Evolutionary conservation across 176 grass and related monocot species (phyloP).

Genomic region (Dactylis glomerata): DNA sequence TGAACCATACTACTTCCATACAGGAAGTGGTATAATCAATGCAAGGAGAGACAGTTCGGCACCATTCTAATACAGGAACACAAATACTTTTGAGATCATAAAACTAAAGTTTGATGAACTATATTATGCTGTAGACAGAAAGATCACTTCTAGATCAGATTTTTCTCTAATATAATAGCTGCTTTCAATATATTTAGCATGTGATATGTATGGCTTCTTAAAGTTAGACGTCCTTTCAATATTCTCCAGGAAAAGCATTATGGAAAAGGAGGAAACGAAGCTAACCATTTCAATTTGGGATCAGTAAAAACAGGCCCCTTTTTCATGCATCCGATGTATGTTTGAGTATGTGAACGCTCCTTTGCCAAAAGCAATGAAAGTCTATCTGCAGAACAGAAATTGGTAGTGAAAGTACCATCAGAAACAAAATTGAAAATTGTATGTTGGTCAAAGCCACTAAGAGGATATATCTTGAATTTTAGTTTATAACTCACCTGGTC

Average conservation of each 20-base stretch:
- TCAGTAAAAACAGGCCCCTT: slow-evolving; percentile 99
- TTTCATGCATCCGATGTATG: slow-evolving; percentile 99
- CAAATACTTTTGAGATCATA: background rate
- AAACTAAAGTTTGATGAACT: background rate
- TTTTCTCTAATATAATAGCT: background rate
- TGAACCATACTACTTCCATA: background rate
- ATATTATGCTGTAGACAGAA: background rate
- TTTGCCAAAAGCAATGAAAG: slow-evolving; percentile 94
- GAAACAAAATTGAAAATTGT: no score
- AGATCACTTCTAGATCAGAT: background rate
- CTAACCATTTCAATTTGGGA: slow-evolving; percentile 94
- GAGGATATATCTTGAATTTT: slow-evolving; percentile 2
- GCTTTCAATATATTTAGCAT: slow-evolving; percentile 6
- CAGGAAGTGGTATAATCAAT: background rate
- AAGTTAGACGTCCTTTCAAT: background rate
- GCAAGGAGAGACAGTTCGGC: background rate
- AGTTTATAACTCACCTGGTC: slow-evolving; percentile 61
- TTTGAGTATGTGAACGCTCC: slow-evolving; percentile 78
- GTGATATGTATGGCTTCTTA: background rate
- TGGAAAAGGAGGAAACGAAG: background rate
- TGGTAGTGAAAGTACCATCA: slow-evolving; percentile 10
- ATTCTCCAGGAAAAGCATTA: slow-evolving; percentile 5
- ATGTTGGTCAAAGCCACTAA: background rate
- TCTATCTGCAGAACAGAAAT: slow-evolving; percentile 61
- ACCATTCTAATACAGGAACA: background rate